Evolutionary conservation across 169 alveolate genomes (phyloP), one percentile per base, ranked within the genome.

Genomic region (Plasmodium vinckei): DNA sequence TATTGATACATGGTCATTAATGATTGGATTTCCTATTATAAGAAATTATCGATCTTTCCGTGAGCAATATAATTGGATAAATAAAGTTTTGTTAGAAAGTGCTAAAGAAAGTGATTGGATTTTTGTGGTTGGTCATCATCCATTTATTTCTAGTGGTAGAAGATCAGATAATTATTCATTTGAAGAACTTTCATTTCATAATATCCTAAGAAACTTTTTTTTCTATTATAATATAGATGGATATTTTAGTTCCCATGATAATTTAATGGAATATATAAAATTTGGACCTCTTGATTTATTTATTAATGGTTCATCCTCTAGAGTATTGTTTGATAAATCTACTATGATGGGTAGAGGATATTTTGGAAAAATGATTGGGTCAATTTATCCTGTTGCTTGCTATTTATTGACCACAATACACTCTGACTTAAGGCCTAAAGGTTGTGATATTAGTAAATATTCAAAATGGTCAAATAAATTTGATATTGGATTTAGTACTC

Each of bases 131-230:
- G 90, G 90, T 0, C 90, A 82, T 67, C 90, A 82, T 67, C 90
- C 90, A 53, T 72, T 82, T 56, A 54, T 82, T 53, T 82, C 90
- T 33, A 82, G 90, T 68, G 90, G 90, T 9, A 82, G 90, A 82
- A 57, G 90, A 61, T 21, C 90, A 10, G 84, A 82, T 67, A 82
- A 54, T 59, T 82, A 54, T 54, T 82, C 90, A 46, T 65, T 57
- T 82, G 90, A 82, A 61, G 82, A 65, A 54, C 82, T 39, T 53
- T 82, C 90, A 6, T 82, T 82, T 61, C 72, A 82, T 57, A 84
- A 82, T 19, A 82, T 69, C 23, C n/a, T 82, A 44, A 82, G 82
- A 47, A 72, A 82, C 46, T 82, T 82, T 53, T 53, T 82, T n/a
- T 68, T 69, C 17, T 56, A 67, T 54, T 82, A 82, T 33, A 67